These are phyloP conservation scores for Akanthomyces dipterigenus DNA, from an alignment of 2,329 filamentous ascomycete genomes.

Conservation along the genomic window DNA sequence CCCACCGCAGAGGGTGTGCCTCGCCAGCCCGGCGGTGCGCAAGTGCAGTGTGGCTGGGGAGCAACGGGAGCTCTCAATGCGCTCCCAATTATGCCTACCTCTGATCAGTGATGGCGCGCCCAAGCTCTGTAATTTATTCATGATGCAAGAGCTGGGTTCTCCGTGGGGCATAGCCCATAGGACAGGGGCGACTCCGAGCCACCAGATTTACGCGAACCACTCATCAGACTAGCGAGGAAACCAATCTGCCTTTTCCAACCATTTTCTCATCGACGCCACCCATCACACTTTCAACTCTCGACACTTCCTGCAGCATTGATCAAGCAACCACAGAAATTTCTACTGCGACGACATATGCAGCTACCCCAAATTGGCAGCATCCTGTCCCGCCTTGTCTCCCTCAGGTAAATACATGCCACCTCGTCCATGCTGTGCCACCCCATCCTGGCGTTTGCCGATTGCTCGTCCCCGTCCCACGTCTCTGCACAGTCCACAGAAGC, in stretches of 20 bases:
- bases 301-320: background rate
- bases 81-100: background rate
- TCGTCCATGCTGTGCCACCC: background rate
- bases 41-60: background rate
- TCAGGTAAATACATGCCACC: background rate
- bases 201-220: background rate
- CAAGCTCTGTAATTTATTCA: background rate
- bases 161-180: no score
- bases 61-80: slow-evolving; percentile 2
- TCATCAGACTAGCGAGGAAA: background rate
- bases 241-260: no score
- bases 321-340: background rate
- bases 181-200: background rate
- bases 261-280: background rate
- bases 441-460: slow-evolving; percentile 6
- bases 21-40: background rate
- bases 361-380: background rate
- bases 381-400: background rate
- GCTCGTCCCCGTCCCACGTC: background rate
- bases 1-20: background rate
- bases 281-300: background rate
- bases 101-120: no score
- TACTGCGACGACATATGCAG: background rate
- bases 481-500: background rate
- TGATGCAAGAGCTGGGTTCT: background rate